These are phyloP conservation scores for Aspergillus kassunensis DNA, from an alignment of 495 filamentous ascomycete species.

Conservation along the genomic window DNA sequence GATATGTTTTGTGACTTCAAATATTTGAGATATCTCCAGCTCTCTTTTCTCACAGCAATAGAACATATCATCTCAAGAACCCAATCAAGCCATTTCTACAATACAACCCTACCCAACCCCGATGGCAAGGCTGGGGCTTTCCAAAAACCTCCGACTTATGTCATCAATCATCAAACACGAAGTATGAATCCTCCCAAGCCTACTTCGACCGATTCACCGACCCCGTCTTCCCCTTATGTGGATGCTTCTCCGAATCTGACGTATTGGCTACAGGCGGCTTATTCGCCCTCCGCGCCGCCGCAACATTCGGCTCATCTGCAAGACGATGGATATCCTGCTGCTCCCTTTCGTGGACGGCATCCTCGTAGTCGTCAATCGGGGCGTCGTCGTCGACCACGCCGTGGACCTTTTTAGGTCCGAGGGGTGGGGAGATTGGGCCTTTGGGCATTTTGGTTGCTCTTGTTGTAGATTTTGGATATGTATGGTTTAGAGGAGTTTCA, in stretches of 20 bases:
- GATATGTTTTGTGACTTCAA: no score
- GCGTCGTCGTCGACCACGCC: conserved; percentile 3
- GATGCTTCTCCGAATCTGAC: not conserved
- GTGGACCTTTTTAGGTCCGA: conserved; percentile 1
- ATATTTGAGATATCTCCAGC: no score
- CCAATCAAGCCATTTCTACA: no score
- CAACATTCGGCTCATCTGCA: conserved; percentile 6
- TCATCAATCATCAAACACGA: not conserved
- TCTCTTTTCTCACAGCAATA: no score
- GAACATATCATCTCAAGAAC: no score
- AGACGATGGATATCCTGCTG: not conserved
- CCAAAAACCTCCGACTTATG: not conserved
- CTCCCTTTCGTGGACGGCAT: not conserved
- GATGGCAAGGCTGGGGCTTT: no score
- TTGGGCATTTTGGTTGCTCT: not conserved
- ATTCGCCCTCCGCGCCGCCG: conserved; percentile 3
- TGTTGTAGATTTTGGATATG: not conserved
- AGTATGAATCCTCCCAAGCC: not conserved
- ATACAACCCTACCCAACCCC: no score
- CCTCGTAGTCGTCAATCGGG: conserved; percentile 9
- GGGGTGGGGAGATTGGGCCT: conserved; percentile 8
- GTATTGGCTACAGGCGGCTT: not conserved
- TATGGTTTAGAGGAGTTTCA: not conserved
- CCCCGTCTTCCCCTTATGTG: not conserved
- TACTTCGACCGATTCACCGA: conserved; percentile 5